Evolutionary conservation across 805 yeast species (phyloP), one percentile per base, ranked within the genome.

Genomic region (Dipodascus geniculatus): DNA sequence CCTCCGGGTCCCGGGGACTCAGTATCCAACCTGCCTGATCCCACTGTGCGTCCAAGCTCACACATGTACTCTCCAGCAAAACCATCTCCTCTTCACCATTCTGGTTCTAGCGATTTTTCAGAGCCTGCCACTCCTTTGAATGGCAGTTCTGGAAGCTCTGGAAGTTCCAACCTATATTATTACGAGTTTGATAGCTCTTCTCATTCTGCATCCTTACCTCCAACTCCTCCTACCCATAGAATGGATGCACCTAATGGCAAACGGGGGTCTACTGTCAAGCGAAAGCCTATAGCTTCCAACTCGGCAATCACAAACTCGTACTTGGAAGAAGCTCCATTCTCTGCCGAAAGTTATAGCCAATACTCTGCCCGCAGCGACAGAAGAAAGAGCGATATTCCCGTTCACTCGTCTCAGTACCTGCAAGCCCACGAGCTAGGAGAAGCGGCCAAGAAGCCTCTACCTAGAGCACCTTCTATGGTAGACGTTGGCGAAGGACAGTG

Each of bases 401-500:
- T 16, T 38, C 44, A 38, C 14, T 16, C 44, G 4, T 14, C 44
- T 14, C 20, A 38, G 6, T 28, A 28, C 19, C 20, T 11, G 4
- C 20, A 38, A 38, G 4, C 44, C 8, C 20, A n/a, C 17, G 44
- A 38, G 11, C 14, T n/a, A 6, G 20, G 44, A 6, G 44, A 17
- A 14, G 14, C 20, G 4, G 17, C 44, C 6, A 14, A 17, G 6
- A 38, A 38, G 20, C 54, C 48, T 3, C 52, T 58, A 22, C 61
- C 60, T 2, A 31, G 24, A 1, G 50, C 55, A 9, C 64, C 64
- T 2, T 52, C 54, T 9, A 56, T 48, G 2, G 51, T 61, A 14
- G 64, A 60, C 20, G 28, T 52, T 16, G 64, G 65, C 3, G 60
- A 60, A 35, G 65, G 65, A 6, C 64, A 62, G 31, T 62, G 65